phyloP scores from a whole-genome alignment of 345 rosid species.

The Gynandropsis gynandra region DNA sequence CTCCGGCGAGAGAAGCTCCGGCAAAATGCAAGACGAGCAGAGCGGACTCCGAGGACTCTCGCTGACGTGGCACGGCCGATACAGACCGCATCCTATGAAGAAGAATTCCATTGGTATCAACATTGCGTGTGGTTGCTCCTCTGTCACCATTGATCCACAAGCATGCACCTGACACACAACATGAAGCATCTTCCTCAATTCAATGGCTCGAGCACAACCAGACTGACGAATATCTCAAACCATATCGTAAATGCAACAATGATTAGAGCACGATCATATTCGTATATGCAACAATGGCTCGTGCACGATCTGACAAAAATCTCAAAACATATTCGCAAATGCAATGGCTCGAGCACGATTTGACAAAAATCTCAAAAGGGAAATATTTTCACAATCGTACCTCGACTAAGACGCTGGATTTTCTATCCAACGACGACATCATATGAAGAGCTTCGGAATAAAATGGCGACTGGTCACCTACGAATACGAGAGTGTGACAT shows the following conservation, averaged over 20 bases:
- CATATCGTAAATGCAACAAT: too few species aligned
- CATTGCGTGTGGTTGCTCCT: slow-evolving; percentile 98
- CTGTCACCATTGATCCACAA: slow-evolving; percentile 99
- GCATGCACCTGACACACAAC: slow-evolving; percentile 99
- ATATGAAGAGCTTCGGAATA: slow-evolving; percentile 76
- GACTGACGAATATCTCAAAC: too few species aligned
- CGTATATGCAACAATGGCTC: too few species aligned
- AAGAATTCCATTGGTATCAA: slow-evolving; percentile 93
- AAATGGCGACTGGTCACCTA: slow-evolving; percentile 90
- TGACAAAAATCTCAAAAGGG: not conserved
- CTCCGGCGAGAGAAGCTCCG: slow-evolving; percentile 94
- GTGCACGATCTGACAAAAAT: too few species aligned
- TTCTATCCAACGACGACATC: slow-evolving; percentile 73
- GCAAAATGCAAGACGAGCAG: slow-evolving; percentile 83
- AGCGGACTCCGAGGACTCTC: slow-evolving; percentile 89
- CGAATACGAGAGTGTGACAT: slow-evolving; percentile 89
- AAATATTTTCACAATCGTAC: slow-evolving; percentile 30
- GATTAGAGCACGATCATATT: too few species aligned
- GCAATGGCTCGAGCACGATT: too few species aligned
- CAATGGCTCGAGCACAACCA: too few species aligned
- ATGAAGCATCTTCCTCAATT: too few species aligned
- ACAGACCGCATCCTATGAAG: slow-evolving; percentile 74
- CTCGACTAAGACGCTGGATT: slow-evolving; percentile 87
- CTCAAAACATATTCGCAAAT: too few species aligned
- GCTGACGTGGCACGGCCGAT: slow-evolving; percentile 51